Base-by-base conservation (phyloP, 495 filamentous ascomycete genomes). In the Corynascus novoguineensis region DNA sequence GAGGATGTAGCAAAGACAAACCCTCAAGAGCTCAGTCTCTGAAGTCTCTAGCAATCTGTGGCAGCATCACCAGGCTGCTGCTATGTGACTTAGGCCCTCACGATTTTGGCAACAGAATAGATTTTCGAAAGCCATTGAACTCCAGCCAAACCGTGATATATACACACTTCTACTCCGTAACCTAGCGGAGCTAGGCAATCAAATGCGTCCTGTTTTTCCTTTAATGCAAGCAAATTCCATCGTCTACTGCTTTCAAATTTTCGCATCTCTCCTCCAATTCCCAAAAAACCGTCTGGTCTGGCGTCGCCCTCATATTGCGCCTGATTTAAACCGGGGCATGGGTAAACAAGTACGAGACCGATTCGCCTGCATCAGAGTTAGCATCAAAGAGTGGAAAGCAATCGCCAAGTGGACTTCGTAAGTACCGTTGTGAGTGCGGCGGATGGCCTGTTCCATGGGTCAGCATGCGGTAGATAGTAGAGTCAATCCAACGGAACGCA, bases 281-380 rank as follows among this genome's bases (percentile, higher is more conserved):
- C 37, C 1, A n/a, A 0, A 15, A 21, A 19, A 4, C n/a, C 7
- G 15, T 8, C 37, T 21, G 15, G 5, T 41, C 4, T n/a, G n/a
- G n/a, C n/a, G 37, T 41, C 21, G 37, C 17, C 37, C 5, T 1
- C 37, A 21, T 21, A 8, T 15, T 5, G 12, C 7, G 37, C 10
- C 37, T 5, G 21, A 12, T 32, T 35, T 72, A 81, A 11, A 78
- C 75, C 42, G 87, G 87, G 31, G 90, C 89, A 73, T 97, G 90
- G 55, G 87, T 95, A 75, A 97, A 97, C 64, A 97, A 74, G 75
- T 95, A 97, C 53, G 86, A 90, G 24, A 96, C 90, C 56, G 87
- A 91, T 55, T 71, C 69, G 58, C 63, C 73, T 75, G 40, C 2
- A 35, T 25, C 15, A 19, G 29, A 0, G 50, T 61, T 32, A 66